phyloP scores from a whole-genome alignment of 2,329 filamentous ascomycete genomes.

The Trichoderma guizhouense region DNA sequence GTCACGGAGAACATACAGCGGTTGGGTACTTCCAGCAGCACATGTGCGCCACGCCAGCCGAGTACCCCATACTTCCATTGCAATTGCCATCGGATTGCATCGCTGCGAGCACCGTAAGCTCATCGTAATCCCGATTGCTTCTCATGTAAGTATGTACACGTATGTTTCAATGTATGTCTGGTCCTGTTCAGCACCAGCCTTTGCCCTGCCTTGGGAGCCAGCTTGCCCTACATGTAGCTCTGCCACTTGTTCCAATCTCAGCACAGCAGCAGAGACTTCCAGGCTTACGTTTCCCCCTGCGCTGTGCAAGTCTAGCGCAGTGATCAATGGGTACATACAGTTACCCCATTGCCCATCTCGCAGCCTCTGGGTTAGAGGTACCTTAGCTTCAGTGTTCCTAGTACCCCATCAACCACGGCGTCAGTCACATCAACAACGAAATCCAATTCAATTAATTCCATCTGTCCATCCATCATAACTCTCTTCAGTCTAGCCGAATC shows the following conservation, averaged over 20 bases:
- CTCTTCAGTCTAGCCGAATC: not conserved
- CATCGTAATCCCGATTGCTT: not conserved
- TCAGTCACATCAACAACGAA: not conserved
- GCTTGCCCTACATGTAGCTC: not conserved
- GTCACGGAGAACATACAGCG: not conserved
- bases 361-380: not conserved
- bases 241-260: not conserved
- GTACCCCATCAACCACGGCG: not conserved
- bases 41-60: not conserved
- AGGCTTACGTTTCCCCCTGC: not conserved
- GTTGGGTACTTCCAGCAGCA: not conserved
- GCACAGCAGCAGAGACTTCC: not conserved
- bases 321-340: not conserved
- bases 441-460: not conserved
- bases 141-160: not conserved
- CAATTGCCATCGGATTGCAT: not conserved
- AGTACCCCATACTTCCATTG: not conserved
- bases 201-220: not conserved
- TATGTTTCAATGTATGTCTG: not conserved
- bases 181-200: not conserved
- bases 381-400: not conserved
- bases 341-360: not conserved
- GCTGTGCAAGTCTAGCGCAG: not conserved
- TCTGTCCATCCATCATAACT: not conserved
- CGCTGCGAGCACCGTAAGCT: not conserved